Evolutionary conservation across 306 rosid species (phyloP), one percentile per base, ranked within the genome.

Genomic region (Betula pendula): DNA sequence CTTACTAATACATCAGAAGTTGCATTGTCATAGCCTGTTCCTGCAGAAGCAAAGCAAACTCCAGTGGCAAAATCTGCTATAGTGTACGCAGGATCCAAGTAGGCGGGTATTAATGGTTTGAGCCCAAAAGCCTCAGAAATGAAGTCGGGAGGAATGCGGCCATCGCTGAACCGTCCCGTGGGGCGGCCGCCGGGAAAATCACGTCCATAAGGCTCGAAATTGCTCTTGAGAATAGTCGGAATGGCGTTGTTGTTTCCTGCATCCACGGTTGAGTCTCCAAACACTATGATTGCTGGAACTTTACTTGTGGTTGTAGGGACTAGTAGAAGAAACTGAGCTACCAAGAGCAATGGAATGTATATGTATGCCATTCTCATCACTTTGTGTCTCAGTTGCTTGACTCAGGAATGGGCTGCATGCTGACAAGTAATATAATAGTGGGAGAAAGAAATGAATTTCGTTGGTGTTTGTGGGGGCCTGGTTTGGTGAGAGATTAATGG

Each of bases 1-100:
- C 86, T 79, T 71, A 87, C 90, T 6, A 84, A 56, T 15, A 87
- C 88, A 53, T 59, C 80, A 56, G 90, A 87, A 33, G 90, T 87
- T 25, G 86, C 82, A 43, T 70, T 81, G 49, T 87, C 90, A 69
- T 81, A 87, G 80, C 90, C 90, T 70, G 90, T 84, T 53, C 90
- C 90, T 35, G 88, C 86, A 38, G 90, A 87, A 13, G 90, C 90
- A 76, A 84, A 87, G 84, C 85, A 81, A 72, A 87, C 90, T 10
- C 90, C 90, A 60, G 83, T 79, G 73, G 82, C 84, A 70, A 84
- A 87, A 77, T 87, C 90, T 9, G 82, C 50, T 0, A 87, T 87
- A 35, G 53, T 74, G 68, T 60, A 87, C 12, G 43, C 43, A 13
- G 86, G 83, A 76, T 87, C 90, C 68, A 84, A 75, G 81, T 87